Conservation (phyloP, 768 basidiomycete genomes). For the Leccinum fibrillosum region DNA sequence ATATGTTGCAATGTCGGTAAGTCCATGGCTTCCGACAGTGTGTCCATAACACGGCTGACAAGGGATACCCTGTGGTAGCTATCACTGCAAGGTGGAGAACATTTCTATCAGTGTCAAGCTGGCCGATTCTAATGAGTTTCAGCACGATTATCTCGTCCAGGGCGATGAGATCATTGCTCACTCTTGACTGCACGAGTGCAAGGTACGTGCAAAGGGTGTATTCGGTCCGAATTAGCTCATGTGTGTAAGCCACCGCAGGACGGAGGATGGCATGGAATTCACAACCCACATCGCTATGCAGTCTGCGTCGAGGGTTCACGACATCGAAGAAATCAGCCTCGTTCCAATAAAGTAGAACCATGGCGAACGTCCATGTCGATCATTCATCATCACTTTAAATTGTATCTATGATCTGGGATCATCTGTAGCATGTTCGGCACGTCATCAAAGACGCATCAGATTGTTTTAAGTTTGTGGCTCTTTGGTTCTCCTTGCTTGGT, state of each 20-base stretch:
- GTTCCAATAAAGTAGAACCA: neutral
- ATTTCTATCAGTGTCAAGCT: neutral
- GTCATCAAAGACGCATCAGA: neutral
- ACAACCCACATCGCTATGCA: constrained; percentile 11
- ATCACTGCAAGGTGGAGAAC: constrained; percentile 1
- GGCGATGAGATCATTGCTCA: constrained; percentile 11
- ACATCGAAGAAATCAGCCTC: neutral
- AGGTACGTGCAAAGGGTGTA: neutral
- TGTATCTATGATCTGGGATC: neutral
- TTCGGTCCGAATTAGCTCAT: neutral
- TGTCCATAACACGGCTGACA: constrained; percentile 1
- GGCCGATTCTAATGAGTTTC: neutral
- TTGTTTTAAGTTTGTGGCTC: neutral
- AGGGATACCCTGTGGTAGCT: neutral
- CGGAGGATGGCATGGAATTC: neutral
- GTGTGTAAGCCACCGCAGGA: neutral
- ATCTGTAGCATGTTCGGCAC: neutral
- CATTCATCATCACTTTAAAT: neutral
- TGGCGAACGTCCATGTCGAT: neutral
- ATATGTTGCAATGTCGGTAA: constrained; percentile 1
- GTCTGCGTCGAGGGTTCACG: neutral
- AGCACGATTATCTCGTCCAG: constrained; percentile 12
- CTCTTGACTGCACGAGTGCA: neutral
- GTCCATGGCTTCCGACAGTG: neutral
- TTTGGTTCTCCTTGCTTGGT: neutral